Conservation (phyloP, 108 stramenopile species). For the Skeletonema costatum region DNA sequence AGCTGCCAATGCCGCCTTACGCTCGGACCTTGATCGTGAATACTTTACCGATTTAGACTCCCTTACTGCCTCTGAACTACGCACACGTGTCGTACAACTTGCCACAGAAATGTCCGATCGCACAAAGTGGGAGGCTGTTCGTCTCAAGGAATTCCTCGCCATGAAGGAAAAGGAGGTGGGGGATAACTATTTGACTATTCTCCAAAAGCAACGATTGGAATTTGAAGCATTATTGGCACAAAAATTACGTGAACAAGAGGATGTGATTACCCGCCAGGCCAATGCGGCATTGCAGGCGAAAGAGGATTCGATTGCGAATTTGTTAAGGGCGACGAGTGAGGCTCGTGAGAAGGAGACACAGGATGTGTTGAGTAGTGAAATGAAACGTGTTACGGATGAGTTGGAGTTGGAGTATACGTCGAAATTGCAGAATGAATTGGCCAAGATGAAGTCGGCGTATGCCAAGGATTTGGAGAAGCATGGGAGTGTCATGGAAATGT, state of each 20-base stretch:
- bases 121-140: constrained; percentile 87
- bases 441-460: constrained; percentile 53
- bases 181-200: constrained; percentile 52
- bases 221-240: constrained; percentile 63
- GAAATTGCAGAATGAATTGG: constrained; percentile 45
- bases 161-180: constrained; percentile 81
- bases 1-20: constrained; percentile 28
- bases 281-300: constrained; percentile 68
- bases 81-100: constrained; percentile 73
- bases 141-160: constrained; percentile 76
- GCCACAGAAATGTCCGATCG: constrained; percentile 78
- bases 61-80: constrained; percentile 52
- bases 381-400: constrained; percentile 43
- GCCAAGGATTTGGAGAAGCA: constrained; percentile 60
- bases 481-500: constrained; percentile 41
- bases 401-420: constrained; percentile 33
- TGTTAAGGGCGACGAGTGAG: constrained; percentile 59
- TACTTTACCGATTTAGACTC: constrained; percentile 59
- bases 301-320: constrained; percentile 57
- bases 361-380: constrained; percentile 22
- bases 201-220: constrained; percentile 80
- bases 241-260: constrained; percentile 65
- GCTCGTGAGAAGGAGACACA: constrained; percentile 55
- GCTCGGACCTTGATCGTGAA: constrained; percentile 45
- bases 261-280: constrained; percentile 49